Percentiles rank a stretch among this genome's conserved stretches.
phyloP scores from a whole-genome alignment of 1,284 basidiomycete species.

The Ganoderma sp. region DNA sequence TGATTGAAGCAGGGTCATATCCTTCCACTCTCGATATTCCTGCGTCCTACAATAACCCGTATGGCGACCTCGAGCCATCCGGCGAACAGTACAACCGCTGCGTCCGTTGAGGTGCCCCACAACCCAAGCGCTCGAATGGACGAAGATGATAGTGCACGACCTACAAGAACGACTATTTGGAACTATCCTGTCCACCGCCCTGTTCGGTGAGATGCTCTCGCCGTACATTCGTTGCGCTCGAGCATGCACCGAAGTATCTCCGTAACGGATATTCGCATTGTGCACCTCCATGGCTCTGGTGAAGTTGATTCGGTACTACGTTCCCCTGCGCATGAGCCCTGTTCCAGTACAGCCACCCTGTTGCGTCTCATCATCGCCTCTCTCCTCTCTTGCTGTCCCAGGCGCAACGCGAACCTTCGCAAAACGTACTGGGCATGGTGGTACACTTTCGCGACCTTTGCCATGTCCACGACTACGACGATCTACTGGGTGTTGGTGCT shows the following conservation, averaged over 20 bases:
- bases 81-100: no score
- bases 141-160: background rate
- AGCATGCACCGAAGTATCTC: background rate
- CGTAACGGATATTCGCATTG: background rate
- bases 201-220: background rate
- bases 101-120: no score
- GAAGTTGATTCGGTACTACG: background rate
- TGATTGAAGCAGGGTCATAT: no score
- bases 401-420: background rate
- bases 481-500: background rate
- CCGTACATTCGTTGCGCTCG: no score
- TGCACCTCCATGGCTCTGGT: background rate
- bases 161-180: background rate
- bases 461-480: background rate
- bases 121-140: no score
- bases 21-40: no score
- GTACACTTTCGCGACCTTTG: background rate
- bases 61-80: no score
- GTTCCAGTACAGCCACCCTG: background rate
- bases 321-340: no score
- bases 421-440: background rate
- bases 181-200: background rate
- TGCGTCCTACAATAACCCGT: no score
- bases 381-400: background rate
- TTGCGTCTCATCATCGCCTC: background rate